Percentiles rank a stretch among this genome's conserved stretches.
phyloP scores from a whole-genome alignment of 768 basidiomycete genomes.

The Podaxis sp. region DNA sequence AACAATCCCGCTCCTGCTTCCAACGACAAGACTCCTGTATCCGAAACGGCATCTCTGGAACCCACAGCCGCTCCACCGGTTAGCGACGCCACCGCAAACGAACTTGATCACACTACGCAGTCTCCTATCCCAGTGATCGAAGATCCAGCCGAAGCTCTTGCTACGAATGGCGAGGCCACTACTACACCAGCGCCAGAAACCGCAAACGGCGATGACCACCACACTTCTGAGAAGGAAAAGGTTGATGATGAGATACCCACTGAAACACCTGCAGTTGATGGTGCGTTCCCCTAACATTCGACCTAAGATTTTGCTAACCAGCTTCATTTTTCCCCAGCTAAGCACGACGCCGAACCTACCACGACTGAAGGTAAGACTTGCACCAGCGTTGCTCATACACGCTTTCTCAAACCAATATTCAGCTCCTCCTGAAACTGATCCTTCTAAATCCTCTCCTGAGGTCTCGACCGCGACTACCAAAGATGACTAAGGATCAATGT shows the following conservation, averaged over 20 bases:
- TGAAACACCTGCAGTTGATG: background rate
- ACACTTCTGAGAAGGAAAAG: background rate
- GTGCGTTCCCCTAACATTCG: background rate
- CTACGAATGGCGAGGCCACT: background rate
- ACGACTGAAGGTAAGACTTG: background rate
- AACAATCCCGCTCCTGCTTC: background rate
- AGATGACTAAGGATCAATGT: background rate
- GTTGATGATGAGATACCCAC: slow-evolving; percentile 4
- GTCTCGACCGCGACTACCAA: background rate
- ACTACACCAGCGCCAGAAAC: slow-evolving; percentile 5
- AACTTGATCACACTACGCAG: background rate
- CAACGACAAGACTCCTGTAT: background rate
- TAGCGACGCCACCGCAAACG: background rate
- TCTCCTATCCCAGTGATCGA: background rate
- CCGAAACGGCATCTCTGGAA: background rate
- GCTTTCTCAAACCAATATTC: background rate
- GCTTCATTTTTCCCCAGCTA: background rate
- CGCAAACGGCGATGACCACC: slow-evolving; percentile 10
- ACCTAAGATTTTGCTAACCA: background rate
- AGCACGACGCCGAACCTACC: background rate
- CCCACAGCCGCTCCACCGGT: background rate
- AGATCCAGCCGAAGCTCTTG: background rate
- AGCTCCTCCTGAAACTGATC: background rate
- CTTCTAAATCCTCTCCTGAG: background rate
- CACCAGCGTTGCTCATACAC: too few relatives aligned